Conservation (phyloP, 2,329 filamentous ascomycete genomes). For the Diplodia scrobiculata region DNA sequence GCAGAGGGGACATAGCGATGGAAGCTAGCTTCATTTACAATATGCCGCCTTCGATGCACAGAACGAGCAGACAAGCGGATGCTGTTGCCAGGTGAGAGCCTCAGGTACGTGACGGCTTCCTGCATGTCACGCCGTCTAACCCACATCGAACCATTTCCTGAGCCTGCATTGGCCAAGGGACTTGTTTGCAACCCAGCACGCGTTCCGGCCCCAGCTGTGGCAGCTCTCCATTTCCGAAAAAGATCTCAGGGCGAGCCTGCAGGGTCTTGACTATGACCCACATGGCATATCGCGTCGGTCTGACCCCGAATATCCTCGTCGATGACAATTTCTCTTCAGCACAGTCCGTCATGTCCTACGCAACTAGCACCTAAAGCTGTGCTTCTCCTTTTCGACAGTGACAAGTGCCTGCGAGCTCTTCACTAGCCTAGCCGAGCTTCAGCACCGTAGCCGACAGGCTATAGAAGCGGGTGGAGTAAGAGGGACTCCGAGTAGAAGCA, state of each 20-base stretch:
- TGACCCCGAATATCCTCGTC: background rate
- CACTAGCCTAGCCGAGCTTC: background rate
- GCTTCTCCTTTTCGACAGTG: background rate
- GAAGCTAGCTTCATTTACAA: too few species aligned
- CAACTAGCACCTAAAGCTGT: background rate
- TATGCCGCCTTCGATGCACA: too few species aligned
- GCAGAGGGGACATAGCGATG: background rate
- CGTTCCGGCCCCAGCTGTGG: background rate
- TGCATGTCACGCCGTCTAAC: background rate
- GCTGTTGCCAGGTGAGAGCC: background rate
- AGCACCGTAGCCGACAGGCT: background rate
- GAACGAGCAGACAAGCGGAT: too few species aligned
- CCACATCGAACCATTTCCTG: background rate
- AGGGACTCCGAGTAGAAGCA: too few species aligned
- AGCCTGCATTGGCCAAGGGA: background rate
- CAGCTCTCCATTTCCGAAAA: background rate
- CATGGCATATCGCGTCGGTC: background rate
- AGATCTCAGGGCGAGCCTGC: background rate
- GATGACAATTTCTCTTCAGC: conserved; percentile 5
- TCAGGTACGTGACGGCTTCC: background rate
- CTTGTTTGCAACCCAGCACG: background rate
- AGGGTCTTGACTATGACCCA: background rate
- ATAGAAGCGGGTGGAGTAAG: background rate
- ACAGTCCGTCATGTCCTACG: background rate
- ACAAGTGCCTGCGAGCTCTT: background rate